phyloP scores from a whole-genome alignment of 2,329 filamentous ascomycete species.

The Beauveria sp. region DNA sequence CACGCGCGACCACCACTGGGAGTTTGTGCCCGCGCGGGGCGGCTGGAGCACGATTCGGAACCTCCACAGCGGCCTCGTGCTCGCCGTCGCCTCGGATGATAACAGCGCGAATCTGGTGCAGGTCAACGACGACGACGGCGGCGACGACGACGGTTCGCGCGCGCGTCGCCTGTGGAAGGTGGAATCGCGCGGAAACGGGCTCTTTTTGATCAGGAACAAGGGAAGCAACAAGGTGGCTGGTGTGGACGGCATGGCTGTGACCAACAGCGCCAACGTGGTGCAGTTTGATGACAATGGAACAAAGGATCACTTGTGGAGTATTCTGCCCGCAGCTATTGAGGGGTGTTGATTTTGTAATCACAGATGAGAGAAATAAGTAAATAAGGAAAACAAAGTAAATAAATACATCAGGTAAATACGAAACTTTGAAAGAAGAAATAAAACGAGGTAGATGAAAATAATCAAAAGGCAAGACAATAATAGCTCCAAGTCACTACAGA shows the following conservation, averaged over 20 bases:
- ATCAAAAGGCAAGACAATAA: neutral
- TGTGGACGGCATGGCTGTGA: slow-evolving; percentile 12
- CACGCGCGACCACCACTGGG: slow-evolving; percentile 13
- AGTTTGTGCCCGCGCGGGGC: slow-evolving; percentile 3
- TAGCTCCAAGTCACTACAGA: neutral
- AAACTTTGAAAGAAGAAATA: neutral
- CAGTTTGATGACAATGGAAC: slow-evolving; percentile 15
- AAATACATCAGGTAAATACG: neutral
- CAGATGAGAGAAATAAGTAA: neutral
- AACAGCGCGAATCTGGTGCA: slow-evolving; percentile 13
- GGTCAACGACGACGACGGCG: slow-evolving; percentile 3
- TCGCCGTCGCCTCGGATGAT: slow-evolving; percentile 6
- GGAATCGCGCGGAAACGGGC: slow-evolving; percentile 4
- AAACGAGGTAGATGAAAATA: neutral
- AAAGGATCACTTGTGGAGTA: slow-evolving; percentile 13
- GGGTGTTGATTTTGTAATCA: neutral
- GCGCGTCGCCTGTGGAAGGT: slow-evolving; percentile 14
- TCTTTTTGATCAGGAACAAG: slow-evolving; percentile 15
- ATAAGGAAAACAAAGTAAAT: too few species aligned
- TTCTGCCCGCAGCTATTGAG: slow-evolving; percentile 8
- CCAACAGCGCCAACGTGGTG: slow-evolving; percentile 13
- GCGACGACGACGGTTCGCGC: neutral
- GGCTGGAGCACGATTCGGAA: slow-evolving; percentile 15
- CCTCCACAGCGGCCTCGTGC: slow-evolving; percentile 12
- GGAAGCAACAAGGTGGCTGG: slow-evolving; percentile 13